These are phyloP conservation scores for Aspergillus cavernicola DNA, from an alignment of 495 filamentous ascomycete species.

Conservation along the genomic window DNA sequence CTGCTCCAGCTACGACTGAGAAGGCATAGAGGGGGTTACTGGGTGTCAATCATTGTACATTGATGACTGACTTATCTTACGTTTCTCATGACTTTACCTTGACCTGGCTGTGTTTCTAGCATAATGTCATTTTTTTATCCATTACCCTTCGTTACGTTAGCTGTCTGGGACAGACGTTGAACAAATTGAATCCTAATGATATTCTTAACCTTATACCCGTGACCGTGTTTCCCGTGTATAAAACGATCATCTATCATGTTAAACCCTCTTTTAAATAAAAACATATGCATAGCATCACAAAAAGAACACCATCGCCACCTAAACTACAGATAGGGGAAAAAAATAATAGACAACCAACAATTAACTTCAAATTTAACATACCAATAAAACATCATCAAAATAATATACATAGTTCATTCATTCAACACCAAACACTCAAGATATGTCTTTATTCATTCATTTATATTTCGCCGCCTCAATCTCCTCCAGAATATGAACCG, in stretches of 20 bases:
- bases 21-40: not conserved
- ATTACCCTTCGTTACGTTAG: not conserved
- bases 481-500: conserved; percentile 64
- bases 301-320: no score
- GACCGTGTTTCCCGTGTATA: no score
- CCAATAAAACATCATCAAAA: no score
- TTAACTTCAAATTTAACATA: no score
- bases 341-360: no score
- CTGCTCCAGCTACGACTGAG: conserved; percentile 18
- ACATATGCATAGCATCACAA: no score
- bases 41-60: not conserved
- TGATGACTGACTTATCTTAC: not conserved
- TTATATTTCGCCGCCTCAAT: conserved; percentile 62
- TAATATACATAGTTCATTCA: no score
- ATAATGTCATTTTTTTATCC: conserved; percentile 4
- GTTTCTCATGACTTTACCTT: not conserved
- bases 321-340: no score
- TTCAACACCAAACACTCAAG: no score
- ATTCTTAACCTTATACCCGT: not conserved
- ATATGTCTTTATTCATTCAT: no score
- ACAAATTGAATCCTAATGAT: not conserved
- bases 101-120: not conserved
- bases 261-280: no score
- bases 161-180: not conserved
- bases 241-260: no score